These are phyloP conservation scores for Cladosporium sp. DNA, from an alignment of 2,329 filamentous ascomycete species.

Conservation along the genomic window DNA sequence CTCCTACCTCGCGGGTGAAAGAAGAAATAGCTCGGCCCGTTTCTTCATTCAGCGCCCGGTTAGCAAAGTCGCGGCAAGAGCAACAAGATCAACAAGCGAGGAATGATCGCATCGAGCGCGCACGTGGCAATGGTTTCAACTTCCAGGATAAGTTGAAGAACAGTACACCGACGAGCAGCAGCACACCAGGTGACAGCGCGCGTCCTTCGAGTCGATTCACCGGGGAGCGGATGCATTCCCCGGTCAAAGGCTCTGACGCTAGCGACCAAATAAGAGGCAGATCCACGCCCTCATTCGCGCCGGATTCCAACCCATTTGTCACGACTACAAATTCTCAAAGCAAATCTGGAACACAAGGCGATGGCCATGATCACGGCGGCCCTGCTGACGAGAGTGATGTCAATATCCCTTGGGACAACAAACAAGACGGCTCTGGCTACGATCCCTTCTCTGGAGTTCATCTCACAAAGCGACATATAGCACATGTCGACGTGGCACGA, in stretches of 20 bases:
- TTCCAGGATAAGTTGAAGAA: not conserved
- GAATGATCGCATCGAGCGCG: conserved; percentile 36
- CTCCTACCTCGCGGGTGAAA: not conserved
- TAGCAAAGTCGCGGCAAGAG: conserved; percentile 58
- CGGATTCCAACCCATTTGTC: not conserved
- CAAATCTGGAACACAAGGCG: not conserved
- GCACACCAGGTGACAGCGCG: not conserved
- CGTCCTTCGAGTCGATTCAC: not conserved
- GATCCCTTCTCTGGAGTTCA: conserved; percentile 84
- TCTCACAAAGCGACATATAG: conserved; percentile 73
- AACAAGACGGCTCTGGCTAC: conserved; percentile 48
- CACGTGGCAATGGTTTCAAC: conserved; percentile 33
- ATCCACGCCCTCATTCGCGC: not conserved
- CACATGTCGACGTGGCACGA: conserved; percentile 71
- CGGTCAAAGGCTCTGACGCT: not conserved
- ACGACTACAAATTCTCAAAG: not conserved
- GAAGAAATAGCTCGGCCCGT: conserved; percentile 5
- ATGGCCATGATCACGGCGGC: not conserved
- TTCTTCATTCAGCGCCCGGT: conserved; percentile 68
- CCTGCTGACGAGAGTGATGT: conserved; percentile 3
- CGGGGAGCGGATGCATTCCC: conserved; percentile 4
- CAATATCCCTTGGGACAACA: conserved; percentile 6
- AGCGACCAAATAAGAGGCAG: not conserved
- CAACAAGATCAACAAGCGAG: conserved; percentile 40
- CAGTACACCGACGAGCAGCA: not conserved